Percentiles rank a stretch among this genome's conserved stretches.
phyloP scores from a whole-genome alignment of 352 stramenopile genomes.

The Pythium oligandrum region DNA sequence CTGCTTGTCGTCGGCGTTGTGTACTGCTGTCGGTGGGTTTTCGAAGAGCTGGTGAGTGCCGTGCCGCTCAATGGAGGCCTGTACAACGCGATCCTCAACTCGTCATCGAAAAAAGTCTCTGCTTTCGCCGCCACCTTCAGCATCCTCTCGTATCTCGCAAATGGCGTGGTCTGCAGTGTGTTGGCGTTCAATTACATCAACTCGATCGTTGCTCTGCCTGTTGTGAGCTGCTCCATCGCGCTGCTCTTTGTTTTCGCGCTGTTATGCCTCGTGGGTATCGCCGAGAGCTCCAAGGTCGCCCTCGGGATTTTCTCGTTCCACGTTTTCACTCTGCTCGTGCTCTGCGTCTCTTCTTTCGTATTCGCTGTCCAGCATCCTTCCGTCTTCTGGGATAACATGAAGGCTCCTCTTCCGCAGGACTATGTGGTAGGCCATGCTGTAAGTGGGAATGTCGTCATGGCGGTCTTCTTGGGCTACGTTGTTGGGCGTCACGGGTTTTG shows the following conservation, averaged over 20 bases:
- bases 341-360: conserved; percentile 44
- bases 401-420: conserved; percentile 32
- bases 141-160: conserved; percentile 85
- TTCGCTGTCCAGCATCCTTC: conserved; percentile 45
- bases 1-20: conserved; percentile 46
- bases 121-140: conserved; percentile 67
- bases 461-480: conserved; percentile 65
- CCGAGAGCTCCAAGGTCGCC: conserved; percentile 66
- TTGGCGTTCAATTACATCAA: conserved; percentile 78
- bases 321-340: conserved; percentile 44
- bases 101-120: conserved; percentile 69
- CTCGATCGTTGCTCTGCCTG: conserved; percentile 41
- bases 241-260: conserved; percentile 72
- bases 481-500: conserved; percentile 81
- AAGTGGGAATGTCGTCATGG: conserved; percentile 20
- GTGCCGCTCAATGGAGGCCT: conserved; percentile 83
- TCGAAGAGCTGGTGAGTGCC: conserved; percentile 77
- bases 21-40: conserved; percentile 58
- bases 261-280: conserved; percentile 76
- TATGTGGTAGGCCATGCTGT: conserved; percentile 23
- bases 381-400: conserved; percentile 52
- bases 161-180: conserved; percentile 48
- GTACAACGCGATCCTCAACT: conserved; percentile 86
- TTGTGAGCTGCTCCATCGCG: conserved; percentile 29
- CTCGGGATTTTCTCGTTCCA: conserved; percentile 73